Base-by-base conservation (phyloP, 495 filamentous ascomycete species). In the Trichoderma virens region DNA sequence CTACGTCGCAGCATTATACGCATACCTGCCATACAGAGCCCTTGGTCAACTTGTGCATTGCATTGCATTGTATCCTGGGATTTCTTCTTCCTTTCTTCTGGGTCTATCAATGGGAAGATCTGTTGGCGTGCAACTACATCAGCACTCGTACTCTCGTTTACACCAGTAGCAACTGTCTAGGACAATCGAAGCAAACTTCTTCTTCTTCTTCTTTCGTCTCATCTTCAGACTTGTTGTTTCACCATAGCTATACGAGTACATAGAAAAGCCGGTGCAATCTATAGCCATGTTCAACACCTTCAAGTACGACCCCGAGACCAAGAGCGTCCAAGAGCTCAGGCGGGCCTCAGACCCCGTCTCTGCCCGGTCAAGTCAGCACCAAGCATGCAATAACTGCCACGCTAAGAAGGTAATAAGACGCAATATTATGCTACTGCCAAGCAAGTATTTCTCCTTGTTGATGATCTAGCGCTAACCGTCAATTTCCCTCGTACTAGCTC, bases 381-480 rank as follows among this genome's bases (percentile, higher is more conserved):
- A 69, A 60, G 67, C 67, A 25, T 69, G 67, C 39, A 67, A 69
- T 38, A 66, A 65, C 51, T 69, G 67, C 59, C 67, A 65, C 39
- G 38, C 60, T 28, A 69, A 69, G 54, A 69, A 69, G 61, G 67
- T 69, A 62, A 28, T 23, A 32, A 9, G 2, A 5, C 27, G n/a
- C 31, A 61, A 3, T 18, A 25, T 11, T 7, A 35, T 25, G 25
- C 18, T 28, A 7, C n/a, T 23, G 6, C 1, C 59, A 56, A 7
- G 28, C 14, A 56, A 56, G 23, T n/a, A 30, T 9, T 30, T 30
- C n/a, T 7, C 32, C 20, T 23, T 47, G 43, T 47, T 20, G 2
- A n/a, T 47, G n/a, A 20, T 25, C 43, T 2, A 9, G 27, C 28
- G 56, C 56, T 60, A 60, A 62, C 60, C 13, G 30, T 38, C 23